A percentile compares a stretch with the other conserved stretches of the same genome.
Evolutionary conservation across 495 filamentous ascomycete species (phyloP).

Genomic region (Penicillium roqueforti): DNA sequence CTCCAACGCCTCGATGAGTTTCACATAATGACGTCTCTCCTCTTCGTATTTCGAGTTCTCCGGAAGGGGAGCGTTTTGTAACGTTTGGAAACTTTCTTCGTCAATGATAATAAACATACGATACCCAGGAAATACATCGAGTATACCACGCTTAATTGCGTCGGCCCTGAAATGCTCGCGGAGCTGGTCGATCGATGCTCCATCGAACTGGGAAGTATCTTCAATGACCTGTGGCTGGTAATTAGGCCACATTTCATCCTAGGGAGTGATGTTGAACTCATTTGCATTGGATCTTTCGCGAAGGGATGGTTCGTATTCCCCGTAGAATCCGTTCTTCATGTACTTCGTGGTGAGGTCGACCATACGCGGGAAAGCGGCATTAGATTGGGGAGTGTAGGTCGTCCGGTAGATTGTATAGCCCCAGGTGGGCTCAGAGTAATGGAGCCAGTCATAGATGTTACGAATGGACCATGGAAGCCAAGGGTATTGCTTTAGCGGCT

Average conservation of each 20-base stretch:
- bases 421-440: conserved; percentile 13
- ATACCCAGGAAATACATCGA: conserved; percentile 8
- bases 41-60: conserved; percentile 4
- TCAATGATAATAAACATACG: conserved; percentile 19
- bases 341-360: conserved; percentile 13
- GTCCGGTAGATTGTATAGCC: conserved; percentile 19
- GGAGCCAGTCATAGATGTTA: conserved; percentile 10
- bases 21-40: conserved; percentile 10
- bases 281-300: no score
- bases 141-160: conserved; percentile 5
- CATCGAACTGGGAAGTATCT: conserved; percentile 15
- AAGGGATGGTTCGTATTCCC: conserved; percentile 4
- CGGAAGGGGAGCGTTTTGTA: conserved; percentile 6
- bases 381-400: conserved; percentile 17
- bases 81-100: conserved; percentile 14
- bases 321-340: conserved; percentile 9
- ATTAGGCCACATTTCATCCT: conserved; percentile 13
- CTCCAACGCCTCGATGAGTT: conserved; percentile 16
- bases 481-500: conserved; percentile 9
- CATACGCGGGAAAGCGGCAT: conserved; percentile 12
- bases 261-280: conserved; percentile 9
- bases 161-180: conserved; percentile 12
- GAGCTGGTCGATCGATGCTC: conserved; percentile 15
- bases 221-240: conserved; percentile 14
- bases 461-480: conserved; percentile 7